Base-by-base conservation (phyloP, 2,329 filamentous ascomycete genomes). In the Hansfordia pulvinata region DNA sequence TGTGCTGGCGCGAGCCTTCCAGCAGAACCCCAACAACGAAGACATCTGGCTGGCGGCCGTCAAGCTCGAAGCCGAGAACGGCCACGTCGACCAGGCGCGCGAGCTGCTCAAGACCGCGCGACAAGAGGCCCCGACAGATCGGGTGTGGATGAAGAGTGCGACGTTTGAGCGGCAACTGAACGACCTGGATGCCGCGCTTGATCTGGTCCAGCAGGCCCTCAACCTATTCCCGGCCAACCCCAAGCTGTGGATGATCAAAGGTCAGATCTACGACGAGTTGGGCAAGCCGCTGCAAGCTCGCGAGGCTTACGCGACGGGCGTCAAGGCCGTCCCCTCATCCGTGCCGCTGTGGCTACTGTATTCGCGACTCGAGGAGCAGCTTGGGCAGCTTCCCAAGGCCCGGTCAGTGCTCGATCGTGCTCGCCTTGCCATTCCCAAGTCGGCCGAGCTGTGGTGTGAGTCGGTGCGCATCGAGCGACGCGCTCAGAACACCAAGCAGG, bases 181-280 rank as follows among this genome's bases (percentile, higher is more conserved):
- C 30, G 78, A 90, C 40, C 63, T 64, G 15, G 83, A 93, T 24
- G 73, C 75, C 2, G 86, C 90, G 0, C 65, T 98, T 10, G 81
- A 92, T 42, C 73, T 98, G 8, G 82, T 82, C 22, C 83, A 86
- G 32, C 78, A 92, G 47, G 90, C 79, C 2, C 60, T 98, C 19
- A 77, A 86, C 37, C 67, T 83, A 8, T 98, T 93, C 58, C 88
- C 90, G 1, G 70, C 75, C 23, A 73, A 79, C 9, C 68, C 83
- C 27, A 96, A 96, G 54, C 65, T 98, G 14, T 94, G 88, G 78
- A 94, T 96, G 81, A 82, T 93, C 61, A 98, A 98, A 56, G 90
- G 92, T 0, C 90, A 98, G 48, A 90, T 96, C 35, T 98, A 98
- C 61, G 81, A 94, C 46, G 69, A 76, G 22, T 67, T 85, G 24